Conservation (phyloP, 345 rosid genomes). For the Citrus sinensis region DVS_A1.0 CM039161.1:20131501-20132000, state of each 20-base stretch:
- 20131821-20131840: conserved; percentile 54
- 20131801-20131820: conserved; percentile 71
- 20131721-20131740: conserved; percentile 1
- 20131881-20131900: conserved; percentile 75
- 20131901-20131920: conserved; percentile 82
- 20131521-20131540: background rate
- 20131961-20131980: conserved; percentile 42
- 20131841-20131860: conserved; percentile 66
- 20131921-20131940: conserved; percentile 76
- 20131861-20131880: conserved; percentile 47
- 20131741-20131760: background rate
- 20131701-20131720: background rate
- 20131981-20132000: conserved; percentile 75
- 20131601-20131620: background rate
- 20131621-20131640: background rate
- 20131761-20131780: conserved; percentile 6
- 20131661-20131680: background rate
- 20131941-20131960: conserved; percentile 33
- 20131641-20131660: background rate
- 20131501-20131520: background rate
- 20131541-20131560: background rate
- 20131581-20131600: background rate
- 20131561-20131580: background rate
- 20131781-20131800: conserved; percentile 66
- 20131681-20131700: conserved; percentile 1